phyloP scores from a whole-genome alignment of 2,329 filamentous ascomycete species.

The Stagonosporopsis chrysanthemi region DNA sequence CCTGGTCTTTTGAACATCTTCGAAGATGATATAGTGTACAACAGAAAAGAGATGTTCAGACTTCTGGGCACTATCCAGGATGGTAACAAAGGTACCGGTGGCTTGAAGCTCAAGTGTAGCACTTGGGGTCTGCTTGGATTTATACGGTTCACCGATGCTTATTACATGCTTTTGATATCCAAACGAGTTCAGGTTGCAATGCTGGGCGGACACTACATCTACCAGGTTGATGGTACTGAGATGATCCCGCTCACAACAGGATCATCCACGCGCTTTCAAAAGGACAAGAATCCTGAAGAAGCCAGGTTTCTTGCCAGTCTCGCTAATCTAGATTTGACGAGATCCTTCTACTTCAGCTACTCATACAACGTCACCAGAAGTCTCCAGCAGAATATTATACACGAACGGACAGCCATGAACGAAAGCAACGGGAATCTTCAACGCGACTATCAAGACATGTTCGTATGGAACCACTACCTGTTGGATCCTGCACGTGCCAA shows the following conservation, averaged over 20 bases:
- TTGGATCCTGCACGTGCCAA: slow-evolving; percentile 74
- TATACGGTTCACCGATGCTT: slow-evolving; percentile 92
- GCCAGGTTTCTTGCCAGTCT: slow-evolving; percentile 87
- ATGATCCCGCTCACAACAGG: slow-evolving; percentile 84
- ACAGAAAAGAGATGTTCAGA: slow-evolving; percentile 88
- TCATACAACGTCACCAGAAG: slow-evolving; percentile 95
- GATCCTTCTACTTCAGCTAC: slow-evolving; percentile 98
- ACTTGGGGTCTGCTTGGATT: slow-evolving; percentile 96
- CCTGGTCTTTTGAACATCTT: slow-evolving; percentile 80
- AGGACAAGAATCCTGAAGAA: slow-evolving; percentile 89
- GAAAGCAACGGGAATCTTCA: slow-evolving; percentile 67
- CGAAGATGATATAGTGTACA: slow-evolving; percentile 95
- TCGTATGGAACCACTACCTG: slow-evolving; percentile 95
- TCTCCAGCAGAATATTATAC: slow-evolving; percentile 88
- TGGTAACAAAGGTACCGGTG: slow-evolving; percentile 89
- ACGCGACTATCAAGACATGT: slow-evolving; percentile 88
- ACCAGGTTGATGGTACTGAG: slow-evolving; percentile 93
- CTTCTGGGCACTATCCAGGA: slow-evolving; percentile 94
- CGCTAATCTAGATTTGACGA: slow-evolving; percentile 86
- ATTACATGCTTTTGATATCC: slow-evolving; percentile 96
- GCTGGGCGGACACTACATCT: slow-evolving; percentile 94
- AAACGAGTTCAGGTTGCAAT: slow-evolving; percentile 96
- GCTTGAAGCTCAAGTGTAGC: slow-evolving; percentile 86
- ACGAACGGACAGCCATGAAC: slow-evolving; percentile 75
- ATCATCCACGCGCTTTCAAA: slow-evolving; percentile 69